phyloP scores from a whole-genome alignment of 2,329 filamentous ascomycete species.

The Thelonectria blattea region DNA sequence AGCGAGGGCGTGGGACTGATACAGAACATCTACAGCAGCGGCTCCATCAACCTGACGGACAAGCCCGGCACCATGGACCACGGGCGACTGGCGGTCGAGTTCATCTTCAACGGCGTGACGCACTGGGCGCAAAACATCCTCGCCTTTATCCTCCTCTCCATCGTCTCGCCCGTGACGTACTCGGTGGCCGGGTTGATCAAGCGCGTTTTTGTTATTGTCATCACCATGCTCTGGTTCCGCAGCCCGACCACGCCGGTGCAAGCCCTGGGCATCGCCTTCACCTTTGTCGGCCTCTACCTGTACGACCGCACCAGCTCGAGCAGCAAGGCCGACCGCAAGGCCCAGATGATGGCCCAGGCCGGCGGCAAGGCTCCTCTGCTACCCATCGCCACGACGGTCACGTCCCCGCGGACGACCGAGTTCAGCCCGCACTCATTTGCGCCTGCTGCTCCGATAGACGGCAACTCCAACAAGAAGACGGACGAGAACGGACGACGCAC shows the following conservation, averaged over 20 bases:
- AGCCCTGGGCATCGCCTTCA: slow-evolving; percentile 83
- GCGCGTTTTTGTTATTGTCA: slow-evolving; percentile 93
- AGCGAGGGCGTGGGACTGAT: slow-evolving; percentile 82
- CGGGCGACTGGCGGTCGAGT: slow-evolving; percentile 78
- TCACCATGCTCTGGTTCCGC: slow-evolving; percentile 96
- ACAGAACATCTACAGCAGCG: slow-evolving; percentile 79
- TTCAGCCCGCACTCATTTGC: slow-evolving; percentile 47
- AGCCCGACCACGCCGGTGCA: slow-evolving; percentile 85
- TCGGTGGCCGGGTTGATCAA: slow-evolving; percentile 96
- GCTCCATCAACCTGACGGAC: slow-evolving; percentile 68
- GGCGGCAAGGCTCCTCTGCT: slow-evolving; percentile 59
- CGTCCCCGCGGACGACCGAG: slow-evolving; percentile 35
- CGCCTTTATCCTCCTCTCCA: slow-evolving; percentile 88
- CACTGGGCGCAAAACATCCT: slow-evolving; percentile 97
- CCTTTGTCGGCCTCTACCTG: slow-evolving; percentile 90
- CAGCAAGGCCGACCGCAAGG: slow-evolving; percentile 84
- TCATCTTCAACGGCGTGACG: slow-evolving; percentile 94
- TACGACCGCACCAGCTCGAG: slow-evolving; percentile 93
- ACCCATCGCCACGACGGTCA: slow-evolving; percentile 59
- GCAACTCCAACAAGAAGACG: slow-evolving; percentile 66
- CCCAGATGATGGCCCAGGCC: slow-evolving; percentile 64
- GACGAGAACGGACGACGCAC: slow-evolving; percentile 55
- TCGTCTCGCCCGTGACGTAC: slow-evolving; percentile 96
- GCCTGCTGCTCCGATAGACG: slow-evolving; percentile 47
- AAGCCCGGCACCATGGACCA: slow-evolving; percentile 75